A percentile compares a stretch with the other conserved stretches of the same genome.
Evolutionary conservation across 2,329 filamentous ascomycete species (phyloP).

Genomic region (Paracorniculantispora psalliotae): DNA sequence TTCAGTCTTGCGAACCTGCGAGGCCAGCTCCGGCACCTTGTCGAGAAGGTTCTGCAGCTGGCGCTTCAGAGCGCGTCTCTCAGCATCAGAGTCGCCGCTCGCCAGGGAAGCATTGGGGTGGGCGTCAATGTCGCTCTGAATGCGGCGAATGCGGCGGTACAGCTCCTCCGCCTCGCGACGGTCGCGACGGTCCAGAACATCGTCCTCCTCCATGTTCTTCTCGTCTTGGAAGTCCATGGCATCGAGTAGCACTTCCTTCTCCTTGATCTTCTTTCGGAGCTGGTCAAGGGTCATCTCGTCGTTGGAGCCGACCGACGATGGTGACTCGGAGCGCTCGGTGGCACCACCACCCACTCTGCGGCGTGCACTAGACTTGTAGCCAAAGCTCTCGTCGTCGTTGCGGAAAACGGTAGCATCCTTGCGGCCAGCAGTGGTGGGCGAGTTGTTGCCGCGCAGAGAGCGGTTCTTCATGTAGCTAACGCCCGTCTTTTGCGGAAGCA

Average conservation of each 20-base stretch:
- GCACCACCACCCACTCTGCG: conserved; percentile 68
- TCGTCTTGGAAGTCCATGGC: conserved; percentile 96
- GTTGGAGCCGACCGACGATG: conserved; percentile 61
- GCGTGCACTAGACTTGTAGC: conserved; percentile 90
- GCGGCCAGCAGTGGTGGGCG: conserved; percentile 54
- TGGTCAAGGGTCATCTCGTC: conserved; percentile 86
- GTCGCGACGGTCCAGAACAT: conserved; percentile 84
- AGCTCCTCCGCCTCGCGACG: conserved; percentile 89
- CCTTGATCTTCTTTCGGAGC: conserved; percentile 83
- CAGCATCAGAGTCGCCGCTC: conserved; percentile 77
- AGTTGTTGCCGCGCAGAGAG: conserved; percentile 70
- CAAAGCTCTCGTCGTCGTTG: conserved; percentile 89
- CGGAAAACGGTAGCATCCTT: conserved; percentile 97
- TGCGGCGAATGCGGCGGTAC: conserved; percentile 82
- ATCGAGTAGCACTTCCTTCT: conserved; percentile 91
- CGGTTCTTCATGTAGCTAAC: conserved; percentile 96
- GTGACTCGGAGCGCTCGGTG: conserved; percentile 76
- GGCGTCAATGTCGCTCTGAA: conserved; percentile 90
- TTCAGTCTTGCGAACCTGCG: conserved; percentile 84
- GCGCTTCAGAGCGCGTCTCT: conserved; percentile 77
- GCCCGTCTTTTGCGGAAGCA: conserved; percentile 94
- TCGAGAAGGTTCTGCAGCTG: conserved; percentile 87
- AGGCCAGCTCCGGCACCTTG: conserved; percentile 85
- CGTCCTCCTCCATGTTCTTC: conserved; percentile 82
- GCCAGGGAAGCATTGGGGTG: conserved; percentile 72